These are phyloP conservation scores for Chaetomium cochliodes DNA, from an alignment of 495 filamentous ascomycete genomes.

Conservation along the genomic window DNA sequence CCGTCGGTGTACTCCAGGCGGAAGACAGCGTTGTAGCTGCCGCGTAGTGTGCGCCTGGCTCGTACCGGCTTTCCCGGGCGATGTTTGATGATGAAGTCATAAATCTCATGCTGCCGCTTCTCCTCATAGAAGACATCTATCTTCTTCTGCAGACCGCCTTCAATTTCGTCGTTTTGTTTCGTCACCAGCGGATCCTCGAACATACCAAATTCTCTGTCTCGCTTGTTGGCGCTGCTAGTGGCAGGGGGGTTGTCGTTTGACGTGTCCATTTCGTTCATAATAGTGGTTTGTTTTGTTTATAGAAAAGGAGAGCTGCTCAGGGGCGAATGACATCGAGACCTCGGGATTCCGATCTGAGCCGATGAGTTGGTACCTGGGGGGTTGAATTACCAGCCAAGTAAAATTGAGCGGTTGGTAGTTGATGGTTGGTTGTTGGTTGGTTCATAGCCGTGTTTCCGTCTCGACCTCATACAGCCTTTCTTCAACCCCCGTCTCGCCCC, in stretches of 20 bases:
- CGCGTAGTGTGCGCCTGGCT: not conserved
- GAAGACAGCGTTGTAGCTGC: constrained; percentile 17
- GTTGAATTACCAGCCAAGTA: not conserved
- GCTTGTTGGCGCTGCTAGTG: not conserved
- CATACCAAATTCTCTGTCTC: constrained; percentile 11
- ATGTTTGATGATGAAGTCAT: constrained; percentile 1
- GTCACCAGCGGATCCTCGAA: not conserved
- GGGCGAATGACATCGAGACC: not conserved
- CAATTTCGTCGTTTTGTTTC: not conserved
- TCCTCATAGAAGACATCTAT: not conserved
- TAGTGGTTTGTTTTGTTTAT: not conserved
- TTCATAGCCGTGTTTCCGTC: not conserved
- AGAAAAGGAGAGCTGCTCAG: not conserved
- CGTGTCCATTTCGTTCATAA: not conserved
- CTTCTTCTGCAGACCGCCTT: not conserved
- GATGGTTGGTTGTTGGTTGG: not conserved
- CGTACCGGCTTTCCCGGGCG: constrained; percentile 5
- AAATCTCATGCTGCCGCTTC: not conserved
- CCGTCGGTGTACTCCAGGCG: constrained; percentile 11
- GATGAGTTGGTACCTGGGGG: no score
- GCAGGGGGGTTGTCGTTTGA: not conserved
- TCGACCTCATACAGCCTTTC: not conserved
- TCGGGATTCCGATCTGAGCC: not conserved
- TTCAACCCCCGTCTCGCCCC: no score
- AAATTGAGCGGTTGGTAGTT: not conserved